Percentiles rank a stretch among this genome's conserved stretches.
phyloP scores from a whole-genome alignment of 169 alveolate genomes.

The Plasmodium sp. region DNA sequence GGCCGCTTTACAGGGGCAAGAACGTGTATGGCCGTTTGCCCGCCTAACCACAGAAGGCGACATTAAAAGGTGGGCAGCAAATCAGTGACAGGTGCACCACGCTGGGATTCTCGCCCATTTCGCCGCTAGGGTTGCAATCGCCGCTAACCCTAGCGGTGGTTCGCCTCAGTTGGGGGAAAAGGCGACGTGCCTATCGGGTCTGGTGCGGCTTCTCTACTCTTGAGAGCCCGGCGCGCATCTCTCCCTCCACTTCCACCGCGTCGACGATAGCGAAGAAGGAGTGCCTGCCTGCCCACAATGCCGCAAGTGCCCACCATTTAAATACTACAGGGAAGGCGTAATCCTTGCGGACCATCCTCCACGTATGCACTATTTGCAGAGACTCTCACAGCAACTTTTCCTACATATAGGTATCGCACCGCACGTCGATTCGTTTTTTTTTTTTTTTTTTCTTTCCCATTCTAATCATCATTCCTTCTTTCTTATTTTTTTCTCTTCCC shows the following conservation, averaged over 20 bases:
- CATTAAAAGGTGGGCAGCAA: not conserved
- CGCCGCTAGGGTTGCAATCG: not conserved
- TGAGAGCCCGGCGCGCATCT: not conserved
- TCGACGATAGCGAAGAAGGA: not conserved
- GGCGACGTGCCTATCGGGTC: not conserved
- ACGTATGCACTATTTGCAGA: not conserved
- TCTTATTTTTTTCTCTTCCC: not conserved
- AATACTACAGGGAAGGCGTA: not conserved
- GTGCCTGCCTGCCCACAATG: not conserved
- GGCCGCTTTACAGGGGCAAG: not conserved
- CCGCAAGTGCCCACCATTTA: not conserved
- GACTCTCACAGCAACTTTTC: not conserved
- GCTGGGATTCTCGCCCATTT: not conserved
- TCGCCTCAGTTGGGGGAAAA: not conserved
- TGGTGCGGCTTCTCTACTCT: not conserved
- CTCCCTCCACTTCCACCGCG: not conserved
- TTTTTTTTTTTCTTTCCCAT: no score
- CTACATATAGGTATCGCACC: not conserved
- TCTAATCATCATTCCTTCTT: no score
- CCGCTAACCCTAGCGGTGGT: not conserved
- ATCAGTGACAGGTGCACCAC: not conserved
- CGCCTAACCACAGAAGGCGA: not conserved
- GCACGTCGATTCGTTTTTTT: not conserved
- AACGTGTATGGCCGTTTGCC: not conserved
- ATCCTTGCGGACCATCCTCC: not conserved